phyloP scores from a whole-genome alignment of 1,139 yeast species.

The Pichia sp. region DNA sequence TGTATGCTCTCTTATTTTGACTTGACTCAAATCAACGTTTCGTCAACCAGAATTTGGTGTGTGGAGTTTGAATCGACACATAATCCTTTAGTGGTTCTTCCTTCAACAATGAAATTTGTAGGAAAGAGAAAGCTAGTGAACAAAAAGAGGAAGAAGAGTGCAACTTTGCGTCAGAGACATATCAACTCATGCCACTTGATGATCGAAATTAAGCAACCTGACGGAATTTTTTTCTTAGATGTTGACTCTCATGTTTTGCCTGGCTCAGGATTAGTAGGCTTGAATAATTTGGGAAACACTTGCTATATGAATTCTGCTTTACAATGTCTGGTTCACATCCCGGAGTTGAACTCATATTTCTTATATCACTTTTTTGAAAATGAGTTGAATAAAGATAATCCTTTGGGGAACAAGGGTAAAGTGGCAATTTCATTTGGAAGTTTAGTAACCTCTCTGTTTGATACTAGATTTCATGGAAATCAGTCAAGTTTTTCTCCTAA shows the following conservation, averaged over 20 bases:
- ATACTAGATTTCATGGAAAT: constrained; percentile 28
- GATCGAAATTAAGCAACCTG: constrained; percentile 25
- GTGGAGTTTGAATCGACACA: constrained; percentile 16
- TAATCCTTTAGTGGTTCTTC: constrained; percentile 20
- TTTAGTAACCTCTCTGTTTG: constrained; percentile 58
- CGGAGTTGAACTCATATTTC: constrained; percentile 78
- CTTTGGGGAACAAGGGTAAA: constrained; percentile 79
- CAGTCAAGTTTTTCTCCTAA: constrained; percentile 52
- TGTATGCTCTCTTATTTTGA: constrained; percentile 29
- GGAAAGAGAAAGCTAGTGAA: constrained; percentile 19
- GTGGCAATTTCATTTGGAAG: constrained; percentile 73
- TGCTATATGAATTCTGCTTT: constrained; percentile 97
- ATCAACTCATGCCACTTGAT: constrained; percentile 23
- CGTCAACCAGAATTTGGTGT: constrained; percentile 25
- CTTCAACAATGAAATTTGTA: constrained; percentile 17
- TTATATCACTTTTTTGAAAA: constrained; percentile 52
- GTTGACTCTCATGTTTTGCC: constrained; percentile 23
- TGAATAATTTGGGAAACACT: constrained; percentile 83
- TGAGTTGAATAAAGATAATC: constrained; percentile 74
- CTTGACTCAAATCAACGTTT: constrained; percentile 20
- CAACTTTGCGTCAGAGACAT: constrained; percentile 17
- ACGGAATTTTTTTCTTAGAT: constrained; percentile 26
- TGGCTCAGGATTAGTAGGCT: constrained; percentile 55
- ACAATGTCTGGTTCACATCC: constrained; percentile 84
- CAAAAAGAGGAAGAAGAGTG: constrained; percentile 20